phyloP scores from a whole-genome alignment of 169 alveolate species.

The Plasmodium adleri region DNA sequence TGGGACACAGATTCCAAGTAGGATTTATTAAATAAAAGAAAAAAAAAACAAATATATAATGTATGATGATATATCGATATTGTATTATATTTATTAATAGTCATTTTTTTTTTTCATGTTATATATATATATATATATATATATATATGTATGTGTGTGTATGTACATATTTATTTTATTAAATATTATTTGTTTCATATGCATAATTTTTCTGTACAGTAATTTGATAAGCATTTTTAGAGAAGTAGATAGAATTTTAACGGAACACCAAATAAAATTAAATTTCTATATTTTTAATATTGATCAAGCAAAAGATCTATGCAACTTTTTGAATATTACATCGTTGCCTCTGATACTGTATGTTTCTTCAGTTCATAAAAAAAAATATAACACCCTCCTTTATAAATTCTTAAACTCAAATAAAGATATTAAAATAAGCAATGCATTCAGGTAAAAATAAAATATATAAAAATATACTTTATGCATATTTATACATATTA shows the following conservation, averaged over 20 bases:
- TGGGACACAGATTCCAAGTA: conserved; percentile 76
- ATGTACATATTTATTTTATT: conserved; percentile 14
- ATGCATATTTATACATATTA: no score
- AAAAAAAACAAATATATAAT: no score
- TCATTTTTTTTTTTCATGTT: background rate
- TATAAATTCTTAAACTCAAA: conserved; percentile 37
- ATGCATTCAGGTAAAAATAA: conserved; percentile 72
- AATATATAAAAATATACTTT: background rate
- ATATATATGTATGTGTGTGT: background rate
- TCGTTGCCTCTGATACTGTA: conserved; percentile 58
- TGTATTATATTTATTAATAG: no score
- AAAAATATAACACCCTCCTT: conserved; percentile 55
- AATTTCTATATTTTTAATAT: conserved; percentile 65
- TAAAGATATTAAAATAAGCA: conserved; percentile 71
- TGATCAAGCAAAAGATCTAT: conserved; percentile 55
- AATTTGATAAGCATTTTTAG: conserved; percentile 62
- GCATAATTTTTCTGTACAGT: conserved; percentile 7
- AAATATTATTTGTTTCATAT: background rate
- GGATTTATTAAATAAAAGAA: background rate
- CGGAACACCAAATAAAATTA: conserved; percentile 47
- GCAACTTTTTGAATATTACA: conserved; percentile 40
- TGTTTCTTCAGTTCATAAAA: conserved; percentile 71
- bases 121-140: background rate
- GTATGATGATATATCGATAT: no score
- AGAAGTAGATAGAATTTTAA: conserved; percentile 68